Percentiles rank a stretch among this genome's conserved stretches.
phyloP scores from a whole-genome alignment of 495 filamentous ascomycete genomes.

The Penicillium argentinense region DNA sequence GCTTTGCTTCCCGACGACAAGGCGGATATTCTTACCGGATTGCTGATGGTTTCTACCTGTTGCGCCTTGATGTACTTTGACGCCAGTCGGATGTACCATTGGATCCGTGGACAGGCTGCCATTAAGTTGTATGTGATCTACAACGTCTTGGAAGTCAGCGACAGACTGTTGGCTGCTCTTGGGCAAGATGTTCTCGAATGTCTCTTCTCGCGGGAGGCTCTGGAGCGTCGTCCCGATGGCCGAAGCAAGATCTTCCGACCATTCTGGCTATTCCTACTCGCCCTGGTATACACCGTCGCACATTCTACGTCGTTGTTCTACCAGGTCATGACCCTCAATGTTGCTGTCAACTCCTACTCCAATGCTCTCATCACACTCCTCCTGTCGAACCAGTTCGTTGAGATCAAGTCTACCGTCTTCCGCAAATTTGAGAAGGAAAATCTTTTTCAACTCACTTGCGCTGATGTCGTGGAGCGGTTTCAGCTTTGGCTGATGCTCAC shows the following conservation, averaged over 20 bases:
- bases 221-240: constrained; percentile 83
- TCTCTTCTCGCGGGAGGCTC: constrained; percentile 86
- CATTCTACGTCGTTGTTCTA: constrained; percentile 90
- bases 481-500: constrained; percentile 96
- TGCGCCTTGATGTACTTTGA: constrained; percentile 87
- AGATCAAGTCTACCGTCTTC: constrained; percentile 97
- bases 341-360: constrained; percentile 97
- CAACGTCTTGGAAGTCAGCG: constrained; percentile 88
- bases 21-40: constrained; percentile 87
- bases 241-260: constrained; percentile 91
- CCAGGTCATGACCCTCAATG: constrained; percentile 95
- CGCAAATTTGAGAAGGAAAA: constrained; percentile 98
- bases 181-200: constrained; percentile 97
- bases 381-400: constrained; percentile 94
- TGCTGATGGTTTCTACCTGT: constrained; percentile 81
- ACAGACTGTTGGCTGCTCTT: constrained; percentile 83
- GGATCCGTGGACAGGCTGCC: constrained; percentile 91
- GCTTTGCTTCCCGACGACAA: constrained; percentile 84
- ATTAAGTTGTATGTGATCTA: constrained; percentile 99
- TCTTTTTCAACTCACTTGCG: constrained; percentile 92
- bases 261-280: constrained; percentile 85
- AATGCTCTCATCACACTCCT: constrained; percentile 91
- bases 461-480: constrained; percentile 95
- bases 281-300: constrained; percentile 80
- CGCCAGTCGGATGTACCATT: constrained; percentile 97